These are phyloP conservation scores for Murraya koenigii DNA, from an alignment of 345 rosid genomes.

Conservation along the genomic window DNA sequence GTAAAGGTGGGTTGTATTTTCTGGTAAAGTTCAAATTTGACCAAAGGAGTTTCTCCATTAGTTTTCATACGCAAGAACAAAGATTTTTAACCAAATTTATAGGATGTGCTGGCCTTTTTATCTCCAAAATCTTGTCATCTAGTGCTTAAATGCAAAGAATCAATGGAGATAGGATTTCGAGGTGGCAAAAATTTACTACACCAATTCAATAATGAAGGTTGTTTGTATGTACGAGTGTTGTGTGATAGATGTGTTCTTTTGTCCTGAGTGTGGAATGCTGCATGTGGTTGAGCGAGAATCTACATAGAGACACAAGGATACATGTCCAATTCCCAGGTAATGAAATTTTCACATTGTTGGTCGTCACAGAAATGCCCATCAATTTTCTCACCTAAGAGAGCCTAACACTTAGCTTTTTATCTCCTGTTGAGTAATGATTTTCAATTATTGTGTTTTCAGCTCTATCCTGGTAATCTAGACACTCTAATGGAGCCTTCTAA, in stretches of 20 bases:
- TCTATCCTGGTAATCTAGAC: conserved; percentile 12
- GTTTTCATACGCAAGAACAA: conserved; percentile 6
- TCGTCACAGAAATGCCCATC: not conserved
- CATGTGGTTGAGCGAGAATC: conserved; percentile 5
- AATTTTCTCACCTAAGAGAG: not conserved
- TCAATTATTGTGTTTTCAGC: not conserved
- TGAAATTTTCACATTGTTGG: not conserved
- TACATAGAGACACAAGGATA: conserved; percentile 15
- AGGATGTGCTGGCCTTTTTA: conserved; percentile 28
- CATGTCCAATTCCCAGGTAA: not conserved
- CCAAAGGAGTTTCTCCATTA: conserved; percentile 12
- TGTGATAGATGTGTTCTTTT: conserved; percentile 13
- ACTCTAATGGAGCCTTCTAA: conserved; percentile 49
- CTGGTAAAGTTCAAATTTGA: conserved; percentile 12
- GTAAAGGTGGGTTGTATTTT: conserved; percentile 18
- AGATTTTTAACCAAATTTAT: conserved; percentile 21
- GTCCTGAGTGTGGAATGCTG: conserved; percentile 13
- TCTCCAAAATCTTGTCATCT: conserved; percentile 51
- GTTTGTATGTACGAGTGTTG: conserved; percentile 23
- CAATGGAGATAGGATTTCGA: conserved; percentile 43
- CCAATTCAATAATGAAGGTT: conserved; percentile 41
- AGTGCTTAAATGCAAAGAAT: conserved; percentile 42
- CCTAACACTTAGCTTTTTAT: conserved; percentile 2
- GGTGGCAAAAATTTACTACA: conserved; percentile 38
- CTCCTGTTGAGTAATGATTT: conserved; percentile 16